phyloP scores from a whole-genome alignment of 768 basidiomycete genomes.

The Termitomyces titanicus region DNA sequence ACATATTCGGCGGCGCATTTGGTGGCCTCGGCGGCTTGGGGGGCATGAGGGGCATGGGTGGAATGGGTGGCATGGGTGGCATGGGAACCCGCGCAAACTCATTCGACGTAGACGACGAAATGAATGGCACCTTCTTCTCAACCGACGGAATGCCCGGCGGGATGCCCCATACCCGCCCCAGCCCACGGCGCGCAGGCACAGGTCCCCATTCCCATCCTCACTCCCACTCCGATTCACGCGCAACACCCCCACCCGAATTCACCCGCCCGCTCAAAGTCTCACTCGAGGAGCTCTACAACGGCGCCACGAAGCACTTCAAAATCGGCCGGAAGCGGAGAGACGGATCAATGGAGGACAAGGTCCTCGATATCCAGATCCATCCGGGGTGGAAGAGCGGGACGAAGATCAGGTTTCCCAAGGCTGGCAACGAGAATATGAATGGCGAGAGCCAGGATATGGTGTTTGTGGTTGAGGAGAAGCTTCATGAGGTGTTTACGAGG shows the following conservation, averaged over 20 bases:
- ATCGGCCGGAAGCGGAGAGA: conserved; percentile 71
- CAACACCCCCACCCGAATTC: conserved; percentile 53
- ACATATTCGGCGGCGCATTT: conserved; percentile 45
- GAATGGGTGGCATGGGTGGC: conserved; percentile 31
- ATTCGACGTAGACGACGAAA: conserved; percentile 48
- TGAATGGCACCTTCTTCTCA: conserved; percentile 37
- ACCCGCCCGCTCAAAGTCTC: conserved; percentile 80
- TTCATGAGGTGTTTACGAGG: conserved; percentile 70
- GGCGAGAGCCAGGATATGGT: conserved; percentile 88
- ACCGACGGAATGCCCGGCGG: conserved; percentile 46
- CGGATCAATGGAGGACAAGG: conserved; percentile 80
- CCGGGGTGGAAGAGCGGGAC: conserved; percentile 98
- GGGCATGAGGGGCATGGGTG: conserved; percentile 33
- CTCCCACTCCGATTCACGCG: conserved; percentile 19
- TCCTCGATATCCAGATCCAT: conserved; percentile 73
- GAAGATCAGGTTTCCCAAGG: conserved; percentile 84
- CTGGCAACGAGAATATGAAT: conserved; percentile 70
- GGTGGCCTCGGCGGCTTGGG: conserved; percentile 26
- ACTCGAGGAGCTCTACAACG: conserved; percentile 82
- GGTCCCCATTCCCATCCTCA: conserved; percentile 13
- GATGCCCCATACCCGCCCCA: conserved; percentile 44
- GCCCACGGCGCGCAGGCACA: conserved; percentile 12
- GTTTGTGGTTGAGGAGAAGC: conserved; percentile 96
- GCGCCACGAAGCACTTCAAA: conserved; percentile 85
- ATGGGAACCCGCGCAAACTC: conserved; percentile 21